Evolutionary conservation across 169 alveolate species (phyloP), one percentile per base, ranked within the genome.

Genomic region (Cryptosporidium ryanae): DNA sequence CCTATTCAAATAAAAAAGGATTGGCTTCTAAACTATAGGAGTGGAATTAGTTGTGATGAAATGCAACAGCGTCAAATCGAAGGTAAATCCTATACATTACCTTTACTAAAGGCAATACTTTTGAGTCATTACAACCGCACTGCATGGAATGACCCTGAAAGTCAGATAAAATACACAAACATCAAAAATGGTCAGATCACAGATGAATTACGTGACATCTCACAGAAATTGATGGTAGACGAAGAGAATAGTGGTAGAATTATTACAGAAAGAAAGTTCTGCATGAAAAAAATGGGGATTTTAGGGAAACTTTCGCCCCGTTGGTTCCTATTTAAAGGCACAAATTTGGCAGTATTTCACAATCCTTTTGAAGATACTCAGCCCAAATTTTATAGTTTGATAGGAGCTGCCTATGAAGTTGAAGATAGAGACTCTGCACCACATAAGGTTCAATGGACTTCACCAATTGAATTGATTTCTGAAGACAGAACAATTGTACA

Each of bases 351-450:
- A 8, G 76, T 76, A 44, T 76, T 59, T 43, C 87, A 76, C 34
- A 44, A 32, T 54, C 54, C 87, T 17, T 55, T 57, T 61, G 87
- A 76, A 32, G 87, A 76, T 12, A 61, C 70, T 38, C 87, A 76
- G 38, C 87, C 87, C 31, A 76, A 76, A 76, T 61, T 76, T 31
- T 76, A 76, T 31, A 76, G 87, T 23, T 76, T 76, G 34, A 65
- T 76, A 25, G 87, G 87, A 1, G 87, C 87, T 2, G 87, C 87
- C 23, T 76, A 76, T 23, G 87, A 76, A 55, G 87, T 76, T 25
- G 87, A 76, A 61, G 87, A 76, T 44, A 32, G 87, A 59, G 87
- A 76, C 63, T 76, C 87, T 1, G 23, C 87, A 23, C 87, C 67
- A 21, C 64, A 76, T 18, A 76, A 76, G 32, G 63, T 61, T 15